Conservation (phyloP, 2,329 filamentous ascomycete species). For the Botryotinia convoluta region DNA sequence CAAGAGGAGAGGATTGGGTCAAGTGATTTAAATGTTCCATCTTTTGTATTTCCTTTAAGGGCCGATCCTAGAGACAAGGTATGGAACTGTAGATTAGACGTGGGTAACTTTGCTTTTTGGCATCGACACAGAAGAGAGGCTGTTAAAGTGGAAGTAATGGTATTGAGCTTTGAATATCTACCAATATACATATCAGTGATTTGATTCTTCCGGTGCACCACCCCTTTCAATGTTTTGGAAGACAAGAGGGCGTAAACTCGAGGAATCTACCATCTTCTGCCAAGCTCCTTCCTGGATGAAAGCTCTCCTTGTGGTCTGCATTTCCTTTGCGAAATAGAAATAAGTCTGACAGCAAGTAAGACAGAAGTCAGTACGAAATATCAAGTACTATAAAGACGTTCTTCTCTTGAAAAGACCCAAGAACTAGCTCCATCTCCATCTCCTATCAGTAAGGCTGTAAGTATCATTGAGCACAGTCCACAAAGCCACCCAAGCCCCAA, state of each 20-base stretch:
- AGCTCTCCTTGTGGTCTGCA: not conserved
- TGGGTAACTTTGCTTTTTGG: not conserved
- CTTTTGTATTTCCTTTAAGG: not conserved
- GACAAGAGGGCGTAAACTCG: accelerated
- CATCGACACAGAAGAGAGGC: not conserved
- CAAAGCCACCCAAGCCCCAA: not conserved
- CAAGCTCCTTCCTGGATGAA: not conserved
- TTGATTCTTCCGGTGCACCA: not conserved
- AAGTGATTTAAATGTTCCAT: not conserved
- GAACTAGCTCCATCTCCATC: not conserved
- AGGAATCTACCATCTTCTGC: not conserved
- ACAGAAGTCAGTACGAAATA: not conserved
- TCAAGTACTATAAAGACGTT: not conserved
- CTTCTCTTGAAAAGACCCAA: not conserved
- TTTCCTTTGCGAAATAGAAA: not conserved
- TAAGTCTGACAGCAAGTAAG: not conserved
- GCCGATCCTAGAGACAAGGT: accelerated
- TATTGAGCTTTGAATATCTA: not conserved
- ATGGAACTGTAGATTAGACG: not conserved
- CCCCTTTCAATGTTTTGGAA: not conserved
- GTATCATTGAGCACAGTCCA: not conserved
- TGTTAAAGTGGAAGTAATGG: not conserved
- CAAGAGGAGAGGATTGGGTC: not conserved
- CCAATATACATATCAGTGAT: not conserved
- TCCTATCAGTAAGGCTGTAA: not conserved